Conservation (phyloP, 345 rosid genomes). For the Isatis tinctoria region DNA sequence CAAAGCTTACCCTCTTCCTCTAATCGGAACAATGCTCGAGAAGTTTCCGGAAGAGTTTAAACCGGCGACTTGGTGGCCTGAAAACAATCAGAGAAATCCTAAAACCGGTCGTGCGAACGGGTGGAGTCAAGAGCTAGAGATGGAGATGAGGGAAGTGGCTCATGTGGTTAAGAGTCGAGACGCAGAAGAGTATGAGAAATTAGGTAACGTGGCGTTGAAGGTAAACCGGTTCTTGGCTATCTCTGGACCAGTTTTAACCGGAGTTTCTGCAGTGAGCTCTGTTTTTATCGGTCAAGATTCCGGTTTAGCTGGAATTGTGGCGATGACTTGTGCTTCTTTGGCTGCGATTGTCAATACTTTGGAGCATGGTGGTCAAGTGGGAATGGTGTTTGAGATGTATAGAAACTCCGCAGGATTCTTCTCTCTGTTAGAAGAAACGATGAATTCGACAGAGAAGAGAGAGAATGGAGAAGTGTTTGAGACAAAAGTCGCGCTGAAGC, state of each 20-base stretch:
- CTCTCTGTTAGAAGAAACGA: constrained; percentile 29
- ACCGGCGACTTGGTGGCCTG: constrained; percentile 44
- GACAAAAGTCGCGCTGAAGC: constrained; percentile 32
- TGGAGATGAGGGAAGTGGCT: constrained; percentile 40
- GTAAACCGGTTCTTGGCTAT: constrained; percentile 35
- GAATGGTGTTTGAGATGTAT: constrained; percentile 43
- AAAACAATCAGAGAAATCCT: not conserved
- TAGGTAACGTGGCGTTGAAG: constrained; percentile 36
- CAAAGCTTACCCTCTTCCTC: constrained; percentile 47
- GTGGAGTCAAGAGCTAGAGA: constrained; percentile 35
- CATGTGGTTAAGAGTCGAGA: constrained; percentile 43
- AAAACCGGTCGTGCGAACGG: constrained; percentile 4
- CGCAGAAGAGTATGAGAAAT: constrained; percentile 38
- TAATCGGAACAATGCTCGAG: constrained; percentile 36
- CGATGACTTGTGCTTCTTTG: constrained; percentile 20
- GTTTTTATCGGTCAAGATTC: constrained; percentile 28
- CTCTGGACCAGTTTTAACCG: constrained; percentile 31
- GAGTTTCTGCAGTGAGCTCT: constrained; percentile 30
- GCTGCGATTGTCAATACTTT: constrained; percentile 30
- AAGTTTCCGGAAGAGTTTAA: constrained; percentile 30
- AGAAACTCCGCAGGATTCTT: constrained; percentile 35
- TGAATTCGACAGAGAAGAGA: constrained; percentile 25
- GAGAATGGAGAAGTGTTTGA: constrained; percentile 33
- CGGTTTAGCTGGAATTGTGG: constrained; percentile 24
- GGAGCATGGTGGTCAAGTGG: constrained; percentile 41